phyloP scores from a whole-genome alignment of 2,329 filamentous ascomycete genomes.

The Emericellopsis cladophorae region DNA sequence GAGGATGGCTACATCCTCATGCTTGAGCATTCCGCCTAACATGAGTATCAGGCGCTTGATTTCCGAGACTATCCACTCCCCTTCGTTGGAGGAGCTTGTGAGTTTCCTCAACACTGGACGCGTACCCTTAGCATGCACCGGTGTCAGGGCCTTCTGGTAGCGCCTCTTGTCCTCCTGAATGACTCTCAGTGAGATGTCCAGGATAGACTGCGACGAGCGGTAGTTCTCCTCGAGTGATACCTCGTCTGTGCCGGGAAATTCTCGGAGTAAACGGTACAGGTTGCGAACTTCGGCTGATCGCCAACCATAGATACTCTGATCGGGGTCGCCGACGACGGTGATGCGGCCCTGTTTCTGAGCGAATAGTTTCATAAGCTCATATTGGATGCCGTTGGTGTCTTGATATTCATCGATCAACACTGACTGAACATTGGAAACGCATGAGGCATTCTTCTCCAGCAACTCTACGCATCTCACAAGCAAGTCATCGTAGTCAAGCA shows the following conservation, averaged over 20 bases:
- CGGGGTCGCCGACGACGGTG: slow-evolving; percentile 90
- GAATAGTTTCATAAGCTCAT: slow-evolving; percentile 83
- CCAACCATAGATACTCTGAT: slow-evolving; percentile 97
- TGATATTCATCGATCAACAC: slow-evolving; percentile 97
- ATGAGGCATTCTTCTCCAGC: slow-evolving; percentile 58
- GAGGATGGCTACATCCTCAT: slow-evolving; percentile 74
- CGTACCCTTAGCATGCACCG: slow-evolving; percentile 70
- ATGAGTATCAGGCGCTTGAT: slow-evolving; percentile 58
- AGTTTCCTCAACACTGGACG: slow-evolving; percentile 70
- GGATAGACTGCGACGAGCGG: slow-evolving; percentile 74
- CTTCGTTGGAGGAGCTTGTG: slow-evolving; percentile 58
- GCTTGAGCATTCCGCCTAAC: slow-evolving; percentile 59
- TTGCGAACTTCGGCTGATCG: slow-evolving; percentile 88
- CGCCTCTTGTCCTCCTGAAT: slow-evolving; percentile 81
- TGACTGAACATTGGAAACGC: slow-evolving; percentile 79
- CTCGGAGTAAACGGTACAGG: slow-evolving; percentile 60
- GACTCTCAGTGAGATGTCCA: slow-evolving; percentile 67
- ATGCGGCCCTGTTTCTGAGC: slow-evolving; percentile 63
- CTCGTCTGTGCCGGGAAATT: slow-evolving; percentile 68
- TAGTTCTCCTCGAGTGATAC: slow-evolving; percentile 91
- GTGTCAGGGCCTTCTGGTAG: slow-evolving; percentile 66
- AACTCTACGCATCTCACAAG: slow-evolving; percentile 74
- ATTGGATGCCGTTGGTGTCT: slow-evolving; percentile 91
- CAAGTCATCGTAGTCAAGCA: slow-evolving; percentile 91
- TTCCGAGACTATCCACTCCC: slow-evolving; percentile 79